These are phyloP conservation scores for Stellera chamaejasme DNA, from an alignment of 345 rosid species.

Conservation along the genomic window DNA sequence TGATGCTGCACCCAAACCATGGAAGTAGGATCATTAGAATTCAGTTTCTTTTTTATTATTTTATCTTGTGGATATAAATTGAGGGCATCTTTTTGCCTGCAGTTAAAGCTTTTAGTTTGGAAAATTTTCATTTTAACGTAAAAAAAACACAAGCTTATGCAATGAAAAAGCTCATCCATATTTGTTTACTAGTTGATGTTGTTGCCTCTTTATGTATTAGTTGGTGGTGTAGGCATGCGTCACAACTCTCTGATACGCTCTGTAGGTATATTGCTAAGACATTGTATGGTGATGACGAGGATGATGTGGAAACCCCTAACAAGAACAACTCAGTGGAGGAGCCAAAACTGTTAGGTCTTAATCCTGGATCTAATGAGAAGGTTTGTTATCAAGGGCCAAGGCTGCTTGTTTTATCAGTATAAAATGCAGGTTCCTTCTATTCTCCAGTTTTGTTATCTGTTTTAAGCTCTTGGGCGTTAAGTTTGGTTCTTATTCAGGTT, in stretches of 20 bases:
- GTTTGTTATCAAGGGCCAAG: constrained; percentile 27
- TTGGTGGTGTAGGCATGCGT: constrained; percentile 6
- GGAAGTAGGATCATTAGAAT: too few species aligned
- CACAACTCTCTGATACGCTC: not conserved
- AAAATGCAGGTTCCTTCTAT: not conserved
- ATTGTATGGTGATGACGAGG: constrained; percentile 70
- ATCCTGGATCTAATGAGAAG: constrained; percentile 81
- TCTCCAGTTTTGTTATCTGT: too few species aligned
- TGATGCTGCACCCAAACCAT: too few species aligned
- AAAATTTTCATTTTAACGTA: too few species aligned
- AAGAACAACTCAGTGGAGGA: constrained; percentile 43
- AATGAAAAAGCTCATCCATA: too few species aligned
- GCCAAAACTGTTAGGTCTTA: constrained; percentile 78
- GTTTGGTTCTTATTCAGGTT: constrained; percentile 31
- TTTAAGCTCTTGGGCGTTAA: too few species aligned
- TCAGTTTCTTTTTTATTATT: too few species aligned
- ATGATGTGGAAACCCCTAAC: constrained; percentile 44
- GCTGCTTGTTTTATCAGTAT: constrained; percentile 8
- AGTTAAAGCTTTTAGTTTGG: too few species aligned
- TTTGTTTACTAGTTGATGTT: not conserved
- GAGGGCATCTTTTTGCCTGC: too few species aligned
- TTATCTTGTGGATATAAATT: too few species aligned
- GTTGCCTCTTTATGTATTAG: not conserved
- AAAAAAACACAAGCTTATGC: too few species aligned
- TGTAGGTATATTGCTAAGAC: constrained; percentile 86